A percentile compares a stretch with the other conserved stretches of the same genome.
Conservation (phyloP, 1,284 basidiomycete species). For the Leccinum angustisporum region DNA sequence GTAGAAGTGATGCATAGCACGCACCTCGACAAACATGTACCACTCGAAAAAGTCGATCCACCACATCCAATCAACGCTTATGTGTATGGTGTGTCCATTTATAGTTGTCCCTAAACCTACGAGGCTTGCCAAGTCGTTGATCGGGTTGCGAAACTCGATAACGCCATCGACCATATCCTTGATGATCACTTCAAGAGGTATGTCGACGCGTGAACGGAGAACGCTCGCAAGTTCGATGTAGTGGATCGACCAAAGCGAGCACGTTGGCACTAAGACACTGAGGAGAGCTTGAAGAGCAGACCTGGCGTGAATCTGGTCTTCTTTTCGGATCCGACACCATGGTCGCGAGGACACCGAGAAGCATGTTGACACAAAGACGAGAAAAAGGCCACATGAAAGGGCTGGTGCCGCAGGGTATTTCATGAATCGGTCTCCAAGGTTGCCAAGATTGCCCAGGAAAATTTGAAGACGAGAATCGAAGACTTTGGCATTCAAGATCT, state of each 20-base stretch:
- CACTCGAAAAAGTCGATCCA: conserved; percentile 29
- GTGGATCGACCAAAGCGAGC: conserved; percentile 37
- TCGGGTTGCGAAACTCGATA: conserved; percentile 35
- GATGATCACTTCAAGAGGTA: conserved; percentile 31
- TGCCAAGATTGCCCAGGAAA: not conserved
- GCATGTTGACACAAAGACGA: conserved; percentile 9
- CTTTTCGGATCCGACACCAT: conserved; percentile 4
- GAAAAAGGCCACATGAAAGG: conserved; percentile 8
- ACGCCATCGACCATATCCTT: conserved; percentile 27
- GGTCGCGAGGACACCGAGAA: conserved; percentile 5
- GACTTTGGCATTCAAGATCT: not conserved
- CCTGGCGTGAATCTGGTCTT: conserved; percentile 21
- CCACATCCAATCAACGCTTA: conserved; percentile 31
- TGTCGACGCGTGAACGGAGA: conserved; percentile 11
- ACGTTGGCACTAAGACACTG: conserved; percentile 34
- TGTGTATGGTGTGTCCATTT: conserved; percentile 22
- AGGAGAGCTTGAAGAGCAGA: conserved; percentile 34
- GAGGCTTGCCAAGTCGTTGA: conserved; percentile 30
- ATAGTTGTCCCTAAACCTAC: conserved; percentile 17
- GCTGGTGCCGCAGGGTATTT: not conserved
- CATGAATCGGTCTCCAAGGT: not conserved
- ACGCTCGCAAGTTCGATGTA: conserved; percentile 33
- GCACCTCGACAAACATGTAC: conserved; percentile 28
- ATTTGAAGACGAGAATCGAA: not conserved
- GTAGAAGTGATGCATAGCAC: conserved; percentile 9